A percentile compares a stretch with the other conserved stretches of the same genome.
Conservation (phyloP, 441 rosid species). For the Pelargonium citronellum region DNA sequence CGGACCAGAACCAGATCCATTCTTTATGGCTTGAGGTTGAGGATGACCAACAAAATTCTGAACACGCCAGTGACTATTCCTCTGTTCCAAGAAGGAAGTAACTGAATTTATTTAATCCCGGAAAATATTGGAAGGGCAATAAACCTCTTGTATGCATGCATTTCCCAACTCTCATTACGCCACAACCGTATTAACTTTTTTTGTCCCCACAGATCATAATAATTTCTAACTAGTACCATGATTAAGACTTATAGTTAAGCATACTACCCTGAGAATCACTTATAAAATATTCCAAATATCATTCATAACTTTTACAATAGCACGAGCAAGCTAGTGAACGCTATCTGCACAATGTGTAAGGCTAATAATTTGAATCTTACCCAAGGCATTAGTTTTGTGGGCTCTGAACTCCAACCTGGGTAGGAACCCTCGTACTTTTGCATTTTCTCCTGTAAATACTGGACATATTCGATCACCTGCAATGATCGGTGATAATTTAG, state of each 20-base stretch:
- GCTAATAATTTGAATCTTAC: constrained; percentile 28
- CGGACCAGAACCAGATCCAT: constrained; percentile 31
- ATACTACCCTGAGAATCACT: too few species aligned
- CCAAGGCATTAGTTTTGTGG: constrained; percentile 70
- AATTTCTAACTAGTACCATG: too few species aligned
- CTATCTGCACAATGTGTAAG: background rate
- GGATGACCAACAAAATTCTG: constrained; percentile 58
- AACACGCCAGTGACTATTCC: constrained; percentile 90
- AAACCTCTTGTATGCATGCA: background rate
- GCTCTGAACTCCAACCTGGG: constrained; percentile 61
- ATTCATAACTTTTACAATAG: background rate
- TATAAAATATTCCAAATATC: too few species aligned
- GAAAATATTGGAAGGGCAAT: constrained; percentile 7
- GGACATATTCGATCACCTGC: constrained; percentile 67
- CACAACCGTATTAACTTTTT: too few species aligned
- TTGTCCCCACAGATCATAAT: too few species aligned
- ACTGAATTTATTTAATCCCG: constrained; percentile 10
- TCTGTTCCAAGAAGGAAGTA: constrained; percentile 40
- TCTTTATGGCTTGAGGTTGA: constrained; percentile 40
- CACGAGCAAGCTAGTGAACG: background rate
- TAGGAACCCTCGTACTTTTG: constrained; percentile 61
- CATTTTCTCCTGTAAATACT: constrained; percentile 52
- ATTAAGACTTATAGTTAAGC: too few species aligned
- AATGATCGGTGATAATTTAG: constrained; percentile 12
- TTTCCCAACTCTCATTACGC: too few species aligned